phyloP scores from a whole-genome alignment of 1,284 basidiomycete species.

The Cronartium ribicola region DNA sequence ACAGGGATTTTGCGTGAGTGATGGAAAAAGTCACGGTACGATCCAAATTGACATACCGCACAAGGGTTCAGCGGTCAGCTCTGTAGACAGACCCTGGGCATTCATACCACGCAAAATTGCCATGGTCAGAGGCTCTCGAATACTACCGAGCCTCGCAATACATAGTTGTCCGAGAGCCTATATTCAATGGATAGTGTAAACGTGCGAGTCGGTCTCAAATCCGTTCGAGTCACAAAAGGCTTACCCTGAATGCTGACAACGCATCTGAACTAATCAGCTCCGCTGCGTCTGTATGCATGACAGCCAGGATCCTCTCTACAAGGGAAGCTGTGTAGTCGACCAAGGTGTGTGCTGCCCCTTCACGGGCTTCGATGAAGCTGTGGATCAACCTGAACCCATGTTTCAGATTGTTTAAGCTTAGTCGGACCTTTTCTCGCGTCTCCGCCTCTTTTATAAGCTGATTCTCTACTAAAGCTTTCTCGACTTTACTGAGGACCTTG shows the following conservation, averaged over 20 bases:
- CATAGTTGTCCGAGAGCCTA: constrained; percentile 58
- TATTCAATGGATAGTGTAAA: constrained; percentile 73
- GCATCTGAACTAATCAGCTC: constrained; percentile 11
- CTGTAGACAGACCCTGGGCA: constrained; percentile 65
- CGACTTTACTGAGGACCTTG: constrained; percentile 69
- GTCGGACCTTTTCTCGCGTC: constrained; percentile 61
- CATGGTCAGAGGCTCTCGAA: constrained; percentile 50
- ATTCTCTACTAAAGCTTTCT: constrained; percentile 69
- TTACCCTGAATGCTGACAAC: constrained; percentile 33
- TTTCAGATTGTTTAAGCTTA: constrained; percentile 59
- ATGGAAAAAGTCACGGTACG: neutral
- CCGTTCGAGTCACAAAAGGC: neutral
- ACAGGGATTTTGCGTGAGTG: neutral
- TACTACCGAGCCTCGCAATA: constrained; percentile 29
- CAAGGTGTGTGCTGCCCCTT: constrained; percentile 52
- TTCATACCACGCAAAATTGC: constrained; percentile 71
- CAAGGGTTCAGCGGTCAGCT: constrained; percentile 64
- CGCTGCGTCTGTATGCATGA: constrained; percentile 47
- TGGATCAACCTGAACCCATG: constrained; percentile 63
- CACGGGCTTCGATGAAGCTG: constrained; percentile 55
- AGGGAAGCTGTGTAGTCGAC: constrained; percentile 55
- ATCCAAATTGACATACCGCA: constrained; percentile 20
- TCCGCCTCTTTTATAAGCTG: constrained; percentile 73
- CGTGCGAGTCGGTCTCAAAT: neutral
- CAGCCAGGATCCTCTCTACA: constrained; percentile 22